Evolutionary conservation across 1,284 basidiomycete genomes (phyloP).

Genomic region (Pyrrhoderma noxium): DNA sequence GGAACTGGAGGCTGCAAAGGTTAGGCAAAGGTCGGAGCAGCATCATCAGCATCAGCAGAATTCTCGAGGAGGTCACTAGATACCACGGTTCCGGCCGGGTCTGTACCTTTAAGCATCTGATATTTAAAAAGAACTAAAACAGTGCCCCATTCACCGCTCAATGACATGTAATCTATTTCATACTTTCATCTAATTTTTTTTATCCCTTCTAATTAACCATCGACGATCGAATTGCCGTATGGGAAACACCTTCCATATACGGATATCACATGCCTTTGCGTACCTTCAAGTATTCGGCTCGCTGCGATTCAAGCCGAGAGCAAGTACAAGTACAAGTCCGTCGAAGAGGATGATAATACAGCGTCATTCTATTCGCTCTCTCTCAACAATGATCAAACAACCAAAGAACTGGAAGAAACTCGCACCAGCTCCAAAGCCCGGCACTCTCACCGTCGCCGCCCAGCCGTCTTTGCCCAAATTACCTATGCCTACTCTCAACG

Average conservation of each 20-base stretch:
- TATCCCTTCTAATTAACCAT: too few species aligned
- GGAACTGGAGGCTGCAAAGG: constrained; percentile 6
- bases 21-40: background rate
- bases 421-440: constrained; percentile 37
- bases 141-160: too few species aligned
- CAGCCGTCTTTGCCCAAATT: constrained; percentile 46
- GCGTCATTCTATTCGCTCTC: constrained; percentile 5
- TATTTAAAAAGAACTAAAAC: too few species aligned
- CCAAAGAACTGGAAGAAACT: constrained; percentile 40
- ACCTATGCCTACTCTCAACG: constrained; percentile 53
- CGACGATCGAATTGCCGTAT: too few species aligned
- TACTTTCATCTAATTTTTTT: too few species aligned
- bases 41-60: background rate
- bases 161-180: too few species aligned
- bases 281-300: too few species aligned
- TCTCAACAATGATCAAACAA: constrained; percentile 8
- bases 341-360: background rate
- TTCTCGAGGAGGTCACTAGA: background rate
- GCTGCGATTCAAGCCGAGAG: too few species aligned
- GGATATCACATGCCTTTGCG: background rate
- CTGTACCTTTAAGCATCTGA: too few species aligned
- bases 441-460: constrained; percentile 36
- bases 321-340: too few species aligned
- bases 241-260: background rate
- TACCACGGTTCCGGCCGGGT: too few species aligned